Percentiles rank a stretch among this genome's conserved stretches.
Conservation (phyloP, 257 asterid genomes). For the Solanum sejunctum region DNA sequence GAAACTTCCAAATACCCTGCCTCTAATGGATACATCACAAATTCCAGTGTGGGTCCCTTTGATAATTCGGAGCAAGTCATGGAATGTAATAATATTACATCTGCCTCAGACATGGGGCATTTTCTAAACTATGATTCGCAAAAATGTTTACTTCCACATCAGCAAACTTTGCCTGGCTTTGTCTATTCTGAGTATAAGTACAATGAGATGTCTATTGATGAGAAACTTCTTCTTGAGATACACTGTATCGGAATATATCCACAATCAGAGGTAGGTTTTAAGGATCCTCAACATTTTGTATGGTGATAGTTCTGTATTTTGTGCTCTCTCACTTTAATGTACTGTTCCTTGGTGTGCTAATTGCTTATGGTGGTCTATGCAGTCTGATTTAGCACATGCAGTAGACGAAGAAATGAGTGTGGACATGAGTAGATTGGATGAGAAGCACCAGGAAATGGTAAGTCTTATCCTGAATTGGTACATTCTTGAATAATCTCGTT, state of each 20-base stretch:
- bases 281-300: slow-evolving; percentile 1
- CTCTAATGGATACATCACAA: slow-evolving; percentile 38
- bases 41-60: slow-evolving; percentile 27
- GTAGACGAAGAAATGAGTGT: slow-evolving; percentile 49
- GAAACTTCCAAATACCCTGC: slow-evolving; percentile 32
- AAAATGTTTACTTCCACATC: slow-evolving; percentile 36
- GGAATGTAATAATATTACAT: slow-evolving; percentile 15
- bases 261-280: slow-evolving; percentile 51
- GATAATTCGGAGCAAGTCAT: slow-evolving; percentile 32
- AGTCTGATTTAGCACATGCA: slow-evolving; percentile 42
- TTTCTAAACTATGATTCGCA: slow-evolving; percentile 29
- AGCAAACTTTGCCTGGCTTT: slow-evolving; percentile 19
- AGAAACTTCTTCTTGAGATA: slow-evolving; percentile 65
- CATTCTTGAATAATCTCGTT: neutral
- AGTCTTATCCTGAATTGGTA: neutral
- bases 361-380: slow-evolving; percentile 7
- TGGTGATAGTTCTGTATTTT: slow-evolving; percentile 4
- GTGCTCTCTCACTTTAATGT: neutral
- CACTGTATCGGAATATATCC: slow-evolving; percentile 78
- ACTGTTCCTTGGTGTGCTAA: neutral
- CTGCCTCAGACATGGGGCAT: slow-evolving; percentile 22
- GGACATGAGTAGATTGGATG: slow-evolving; percentile 40
- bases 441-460: slow-evolving; percentile 70
- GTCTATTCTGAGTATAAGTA: slow-evolving; percentile 54
- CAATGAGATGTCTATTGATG: slow-evolving; percentile 53